Evolutionary conservation across 2,329 filamentous ascomycete species (phyloP).

Genomic region (Massarina eburnea): DNA sequence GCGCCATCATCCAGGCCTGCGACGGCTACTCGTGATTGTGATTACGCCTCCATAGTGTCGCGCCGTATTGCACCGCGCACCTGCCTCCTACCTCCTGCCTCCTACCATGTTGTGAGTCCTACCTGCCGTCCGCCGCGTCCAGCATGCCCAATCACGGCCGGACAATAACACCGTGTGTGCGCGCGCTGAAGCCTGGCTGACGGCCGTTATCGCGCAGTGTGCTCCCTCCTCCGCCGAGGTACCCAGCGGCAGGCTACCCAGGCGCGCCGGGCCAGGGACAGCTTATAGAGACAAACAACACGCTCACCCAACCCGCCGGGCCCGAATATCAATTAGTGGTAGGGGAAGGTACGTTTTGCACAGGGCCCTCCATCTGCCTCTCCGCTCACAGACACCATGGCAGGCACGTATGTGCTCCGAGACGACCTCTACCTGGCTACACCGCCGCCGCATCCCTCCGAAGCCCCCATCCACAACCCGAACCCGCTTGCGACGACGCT

Average conservation of each 20-base stretch:
- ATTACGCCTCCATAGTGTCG: conserved; percentile 18
- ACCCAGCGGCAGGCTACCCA: conserved; percentile 74
- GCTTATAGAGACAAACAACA: conserved; percentile 93
- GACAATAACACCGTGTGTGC: conserved; percentile 10
- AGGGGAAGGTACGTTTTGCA: conserved; percentile 71
- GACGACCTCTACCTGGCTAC: conserved; percentile 92
- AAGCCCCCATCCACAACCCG: conserved; percentile 81
- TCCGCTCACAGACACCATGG: conserved; percentile 23
- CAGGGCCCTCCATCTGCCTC: neutral
- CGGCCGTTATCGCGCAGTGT: conserved; percentile 49
- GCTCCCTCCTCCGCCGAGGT: conserved; percentile 81
- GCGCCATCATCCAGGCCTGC: conserved; percentile 14
- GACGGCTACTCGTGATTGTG: conserved; percentile 12
- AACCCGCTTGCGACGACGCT: conserved; percentile 88
- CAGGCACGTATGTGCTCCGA: conserved; percentile 85
- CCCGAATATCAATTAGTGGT: conserved; percentile 88
- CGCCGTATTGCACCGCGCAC: conserved; percentile 28
- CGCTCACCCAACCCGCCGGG: conserved; percentile 74
- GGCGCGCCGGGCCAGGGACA: conserved; percentile 70
- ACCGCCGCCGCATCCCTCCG: conserved; percentile 91
- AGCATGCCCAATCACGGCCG: conserved; percentile 28
- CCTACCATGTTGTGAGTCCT: conserved; percentile 41
- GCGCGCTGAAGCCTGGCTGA: conserved; percentile 27
- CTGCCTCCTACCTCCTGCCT: no score
- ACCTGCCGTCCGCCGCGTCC: conserved; percentile 13